phyloP scores from a whole-genome alignment of 2,329 filamentous ascomycete species.

The Lecanicillium sp. region DNA sequence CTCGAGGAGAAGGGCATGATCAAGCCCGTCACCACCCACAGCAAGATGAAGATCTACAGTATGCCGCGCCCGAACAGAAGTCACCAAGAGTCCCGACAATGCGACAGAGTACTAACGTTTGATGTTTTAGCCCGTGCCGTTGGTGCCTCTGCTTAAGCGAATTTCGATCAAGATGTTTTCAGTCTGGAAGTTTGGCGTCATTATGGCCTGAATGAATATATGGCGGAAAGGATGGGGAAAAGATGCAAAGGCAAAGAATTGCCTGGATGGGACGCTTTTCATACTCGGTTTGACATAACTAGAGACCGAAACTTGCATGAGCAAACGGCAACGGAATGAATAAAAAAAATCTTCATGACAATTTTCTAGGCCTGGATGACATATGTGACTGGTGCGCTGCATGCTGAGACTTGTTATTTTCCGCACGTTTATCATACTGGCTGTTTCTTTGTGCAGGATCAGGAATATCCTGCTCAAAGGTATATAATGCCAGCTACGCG shows the following conservation, averaged over 20 bases:
- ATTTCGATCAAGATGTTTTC: conserved; percentile 24
- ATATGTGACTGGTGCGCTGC: no score
- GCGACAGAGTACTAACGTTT: conserved; percentile 19
- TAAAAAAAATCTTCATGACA: conserved; percentile 17
- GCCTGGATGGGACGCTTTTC: conserved; percentile 35
- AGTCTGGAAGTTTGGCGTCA: conserved; percentile 35
- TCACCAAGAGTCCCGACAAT: neutral
- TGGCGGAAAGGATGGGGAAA: conserved; percentile 29
- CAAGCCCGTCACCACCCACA: conserved; percentile 95
- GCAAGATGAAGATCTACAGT: conserved; percentile 98
- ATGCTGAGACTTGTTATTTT: no score
- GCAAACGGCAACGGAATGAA: conserved; percentile 35
- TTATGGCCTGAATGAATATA: conserved; percentile 31
- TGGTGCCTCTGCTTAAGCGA: conserved; percentile 41
- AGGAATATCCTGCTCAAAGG: no score
- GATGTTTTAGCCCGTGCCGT: conserved; percentile 52
- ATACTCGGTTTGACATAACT: conserved; percentile 34
- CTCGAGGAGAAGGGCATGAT: conserved; percentile 98
- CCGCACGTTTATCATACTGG: no score
- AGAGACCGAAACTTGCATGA: conserved; percentile 32
- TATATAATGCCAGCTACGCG: no score
- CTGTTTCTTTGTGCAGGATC: no score
- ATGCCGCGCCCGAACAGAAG: conserved; percentile 28
- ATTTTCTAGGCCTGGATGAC: no score
- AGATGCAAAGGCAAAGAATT: conserved; percentile 29